phyloP scores from a whole-genome alignment of 495 filamentous ascomycete genomes.

The Penicillium nucicola region DNA sequence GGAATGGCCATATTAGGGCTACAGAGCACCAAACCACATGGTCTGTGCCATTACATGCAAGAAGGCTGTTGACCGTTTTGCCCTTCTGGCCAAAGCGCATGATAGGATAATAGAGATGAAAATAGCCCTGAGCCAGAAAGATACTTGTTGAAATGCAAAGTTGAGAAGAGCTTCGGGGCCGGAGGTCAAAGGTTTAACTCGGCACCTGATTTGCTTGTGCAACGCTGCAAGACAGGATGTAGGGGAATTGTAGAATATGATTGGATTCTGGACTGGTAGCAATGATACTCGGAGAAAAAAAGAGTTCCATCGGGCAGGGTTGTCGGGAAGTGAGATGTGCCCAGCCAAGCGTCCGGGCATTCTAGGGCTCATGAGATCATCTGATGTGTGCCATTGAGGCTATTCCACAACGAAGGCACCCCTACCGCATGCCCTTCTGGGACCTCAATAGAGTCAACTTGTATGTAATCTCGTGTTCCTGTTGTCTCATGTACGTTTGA shows the following conservation, averaged over 20 bases:
- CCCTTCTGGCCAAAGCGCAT: slow-evolving; percentile 2
- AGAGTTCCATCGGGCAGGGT: not conserved
- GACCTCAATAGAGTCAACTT: not conserved
- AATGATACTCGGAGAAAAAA: slow-evolving; percentile 13
- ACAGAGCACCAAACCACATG: not conserved
- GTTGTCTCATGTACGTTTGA: not conserved
- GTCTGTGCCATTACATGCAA: slow-evolving; percentile 1
- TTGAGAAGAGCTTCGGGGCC: not conserved
- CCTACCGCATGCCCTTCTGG: not conserved
- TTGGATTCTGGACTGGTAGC: slow-evolving; percentile 13
- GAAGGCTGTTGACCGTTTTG: slow-evolving; percentile 9
- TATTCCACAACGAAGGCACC: not conserved
- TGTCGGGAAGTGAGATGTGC: not conserved
- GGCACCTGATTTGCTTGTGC: slow-evolving; percentile 26
- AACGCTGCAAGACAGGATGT: slow-evolving; percentile 9
- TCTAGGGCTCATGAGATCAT: slow-evolving; percentile 11
- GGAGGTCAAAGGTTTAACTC: slow-evolving; percentile 8
- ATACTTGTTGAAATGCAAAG: not conserved
- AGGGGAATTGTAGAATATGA: slow-evolving; percentile 7
- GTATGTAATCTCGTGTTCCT: not conserved
- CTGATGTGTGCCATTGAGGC: not conserved
- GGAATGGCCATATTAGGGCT: slow-evolving; percentile 6
- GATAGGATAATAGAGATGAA: not conserved
- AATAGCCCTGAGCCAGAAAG: not conserved
- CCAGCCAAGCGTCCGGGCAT: not conserved